A percentile compares a stretch with the other conserved stretches of the same genome.
Evolutionary conservation across 2,329 filamentous ascomycete genomes (phyloP).

Genomic region (Alternaria ventricosa): DNA sequence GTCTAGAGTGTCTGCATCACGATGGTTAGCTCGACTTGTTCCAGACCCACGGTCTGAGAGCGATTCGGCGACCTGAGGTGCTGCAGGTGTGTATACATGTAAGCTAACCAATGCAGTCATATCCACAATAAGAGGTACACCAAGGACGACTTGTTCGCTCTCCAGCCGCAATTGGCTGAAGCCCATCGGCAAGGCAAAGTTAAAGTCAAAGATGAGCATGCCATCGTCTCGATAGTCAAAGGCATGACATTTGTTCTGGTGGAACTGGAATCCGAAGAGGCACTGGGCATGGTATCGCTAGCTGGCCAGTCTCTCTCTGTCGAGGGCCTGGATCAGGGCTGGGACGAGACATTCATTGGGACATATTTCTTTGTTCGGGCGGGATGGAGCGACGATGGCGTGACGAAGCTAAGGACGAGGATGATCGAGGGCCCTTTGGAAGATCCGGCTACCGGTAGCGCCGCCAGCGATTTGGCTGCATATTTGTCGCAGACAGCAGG

Average conservation of each 20-base stretch:
- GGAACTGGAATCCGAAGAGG: conserved; percentile 65
- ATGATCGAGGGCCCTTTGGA: conserved; percentile 63
- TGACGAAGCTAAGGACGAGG: conserved; percentile 59
- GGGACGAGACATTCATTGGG: conserved; percentile 61
- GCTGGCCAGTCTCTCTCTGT: conserved; percentile 39
- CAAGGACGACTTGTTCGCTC: conserved; percentile 31
- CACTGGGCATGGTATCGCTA: conserved; percentile 57
- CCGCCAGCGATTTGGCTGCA: conserved; percentile 55
- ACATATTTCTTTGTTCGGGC: conserved; percentile 66
- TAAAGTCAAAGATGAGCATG: conserved; percentile 29
- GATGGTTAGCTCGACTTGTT: background rate
- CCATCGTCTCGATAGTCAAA: conserved; percentile 64
- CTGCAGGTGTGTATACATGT: background rate
- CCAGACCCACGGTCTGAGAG: conserved; percentile 13
- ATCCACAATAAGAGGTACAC: conserved; percentile 34
- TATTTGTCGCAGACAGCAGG: conserved; percentile 54
- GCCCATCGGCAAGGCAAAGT: conserved; percentile 20
- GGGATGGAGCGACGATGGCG: conserved; percentile 35
- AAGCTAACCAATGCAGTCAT: conserved; percentile 24
- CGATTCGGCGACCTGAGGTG: background rate
- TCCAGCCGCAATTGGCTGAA: conserved; percentile 47
- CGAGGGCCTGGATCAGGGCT: conserved; percentile 54
- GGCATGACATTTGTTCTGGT: conserved; percentile 78
- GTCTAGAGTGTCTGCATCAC: background rate
- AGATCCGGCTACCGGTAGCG: conserved; percentile 60